phyloP scores from a whole-genome alignment of 345 rosid genomes.

The Orychophragmus violaceus region DNA sequence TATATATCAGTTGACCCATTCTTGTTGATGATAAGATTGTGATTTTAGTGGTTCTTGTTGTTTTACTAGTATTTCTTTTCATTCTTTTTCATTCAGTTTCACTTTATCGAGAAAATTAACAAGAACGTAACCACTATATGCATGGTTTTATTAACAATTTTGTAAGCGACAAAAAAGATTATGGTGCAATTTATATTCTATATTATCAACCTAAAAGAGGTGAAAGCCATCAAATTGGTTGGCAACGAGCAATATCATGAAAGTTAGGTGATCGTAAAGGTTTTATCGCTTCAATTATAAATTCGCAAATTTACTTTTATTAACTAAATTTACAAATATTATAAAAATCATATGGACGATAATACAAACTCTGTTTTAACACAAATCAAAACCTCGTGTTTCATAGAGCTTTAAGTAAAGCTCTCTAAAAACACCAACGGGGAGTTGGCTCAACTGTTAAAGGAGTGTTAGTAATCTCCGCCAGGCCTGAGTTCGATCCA shows the following conservation, averaged over 20 bases:
- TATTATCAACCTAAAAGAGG: neutral
- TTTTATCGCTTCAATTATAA: neutral
- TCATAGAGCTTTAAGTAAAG: constrained; percentile 1
- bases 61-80: neutral
- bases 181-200: neutral
- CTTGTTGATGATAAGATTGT: constrained; percentile 24
- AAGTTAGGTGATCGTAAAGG: constrained; percentile 6
- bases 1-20: neutral
- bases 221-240: constrained; percentile 6
- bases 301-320: neutral
- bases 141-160: neutral
- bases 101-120: neutral
- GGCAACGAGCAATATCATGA: constrained; percentile 16
- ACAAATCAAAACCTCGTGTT: constrained; percentile 5
- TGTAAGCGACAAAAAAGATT: neutral
- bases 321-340: too few species aligned
- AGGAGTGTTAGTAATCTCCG: too few species aligned
- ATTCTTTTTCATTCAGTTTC: neutral
- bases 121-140: neutral
- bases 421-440: too few species aligned
- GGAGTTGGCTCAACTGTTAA: too few species aligned
- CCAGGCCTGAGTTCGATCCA: too few species aligned
- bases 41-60: constrained; percentile 16
- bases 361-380: neutral
- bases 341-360: neutral